Conservation (phyloP, 2,329 filamentous ascomycete species). For the Botrytis fabae region DNA sequence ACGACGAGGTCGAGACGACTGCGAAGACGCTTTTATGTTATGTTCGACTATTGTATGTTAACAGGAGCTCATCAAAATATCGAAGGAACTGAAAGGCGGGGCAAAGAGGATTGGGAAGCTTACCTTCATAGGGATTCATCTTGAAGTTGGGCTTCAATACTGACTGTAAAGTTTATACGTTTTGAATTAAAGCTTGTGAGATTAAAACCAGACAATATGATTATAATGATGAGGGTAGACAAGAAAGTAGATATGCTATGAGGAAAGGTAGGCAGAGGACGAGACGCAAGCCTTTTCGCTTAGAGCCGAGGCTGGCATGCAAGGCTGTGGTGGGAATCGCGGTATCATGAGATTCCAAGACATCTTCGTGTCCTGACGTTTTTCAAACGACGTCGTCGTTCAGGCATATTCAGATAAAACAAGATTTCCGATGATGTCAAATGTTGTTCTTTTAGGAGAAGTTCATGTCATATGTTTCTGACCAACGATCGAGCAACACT, state of each 20-base stretch:
- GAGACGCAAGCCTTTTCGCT: conserved; percentile 20
- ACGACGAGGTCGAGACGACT: conserved; percentile 43
- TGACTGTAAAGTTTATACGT: fast-evolving
- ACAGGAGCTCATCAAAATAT: background rate
- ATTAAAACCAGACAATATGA: background rate
- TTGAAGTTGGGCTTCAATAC: background rate
- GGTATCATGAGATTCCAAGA: background rate
- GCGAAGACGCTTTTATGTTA: conserved; percentile 51
- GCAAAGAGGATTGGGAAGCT: conserved; percentile 24
- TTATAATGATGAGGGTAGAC: background rate
- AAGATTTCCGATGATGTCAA: background rate
- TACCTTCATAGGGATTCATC: conserved; percentile 57
- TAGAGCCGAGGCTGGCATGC: conserved; percentile 16
- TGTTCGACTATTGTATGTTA: conserved; percentile 56
- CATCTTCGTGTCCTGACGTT: background rate
- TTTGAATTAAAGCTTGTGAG: background rate
- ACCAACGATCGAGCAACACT: background rate
- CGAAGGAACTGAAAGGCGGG: background rate
- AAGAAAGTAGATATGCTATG: background rate
- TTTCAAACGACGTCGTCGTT: background rate
- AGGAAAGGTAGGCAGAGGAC: conserved; percentile 5
- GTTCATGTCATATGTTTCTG: background rate
- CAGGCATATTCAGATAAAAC: too few relatives aligned
- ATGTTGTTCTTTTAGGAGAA: background rate
- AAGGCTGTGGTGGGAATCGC: background rate